These are phyloP conservation scores for Astragalus glycyphyllos DNA, from an alignment of 306 rosid genomes.

Conservation along the genomic window DNA sequence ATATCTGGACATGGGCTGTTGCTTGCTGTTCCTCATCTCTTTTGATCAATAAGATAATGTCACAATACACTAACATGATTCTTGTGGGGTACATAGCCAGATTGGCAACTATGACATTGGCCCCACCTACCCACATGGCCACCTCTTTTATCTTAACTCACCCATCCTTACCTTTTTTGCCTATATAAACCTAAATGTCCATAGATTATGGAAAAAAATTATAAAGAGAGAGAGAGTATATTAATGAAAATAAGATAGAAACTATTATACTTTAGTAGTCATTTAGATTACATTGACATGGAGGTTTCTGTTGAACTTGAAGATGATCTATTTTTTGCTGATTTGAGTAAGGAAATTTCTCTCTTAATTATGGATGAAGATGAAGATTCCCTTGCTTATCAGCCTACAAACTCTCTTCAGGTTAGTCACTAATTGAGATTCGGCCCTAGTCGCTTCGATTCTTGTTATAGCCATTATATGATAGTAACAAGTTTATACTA, in stretches of 20 bases:
- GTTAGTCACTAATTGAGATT: conserved; percentile 39
- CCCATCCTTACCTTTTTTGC: conserved; percentile 41
- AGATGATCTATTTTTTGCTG: conserved; percentile 84
- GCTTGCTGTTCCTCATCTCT: conserved; percentile 60
- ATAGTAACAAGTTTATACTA: conserved; percentile 14
- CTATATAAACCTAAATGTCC: conserved; percentile 52
- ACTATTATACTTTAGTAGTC: background rate
- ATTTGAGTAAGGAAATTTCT: conserved; percentile 86
- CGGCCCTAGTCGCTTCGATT: too few relatives aligned
- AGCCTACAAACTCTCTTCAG: conserved; percentile 70
- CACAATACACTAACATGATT: conserved; percentile 59
- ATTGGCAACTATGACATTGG: conserved; percentile 66
- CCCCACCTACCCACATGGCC: conserved; percentile 89
- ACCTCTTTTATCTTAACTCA: conserved; percentile 37
- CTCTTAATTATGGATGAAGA: conserved; percentile 93
- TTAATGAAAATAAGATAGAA: background rate
- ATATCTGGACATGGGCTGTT: conserved; percentile 61
- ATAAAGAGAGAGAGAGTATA: conserved; percentile 17
- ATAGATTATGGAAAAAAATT: too few relatives aligned
- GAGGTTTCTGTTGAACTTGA: conserved; percentile 66
- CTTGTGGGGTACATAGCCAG: conserved; percentile 59
- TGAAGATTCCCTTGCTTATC: conserved; percentile 61
- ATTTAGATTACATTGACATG: conserved; percentile 44
- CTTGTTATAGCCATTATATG: background rate
- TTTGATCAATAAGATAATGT: conserved; percentile 60